Evolutionary conservation across 306 rosid species (phyloP), one percentile per base, ranked within the genome.

Genomic region (Coriaria nepalensis): DNA sequence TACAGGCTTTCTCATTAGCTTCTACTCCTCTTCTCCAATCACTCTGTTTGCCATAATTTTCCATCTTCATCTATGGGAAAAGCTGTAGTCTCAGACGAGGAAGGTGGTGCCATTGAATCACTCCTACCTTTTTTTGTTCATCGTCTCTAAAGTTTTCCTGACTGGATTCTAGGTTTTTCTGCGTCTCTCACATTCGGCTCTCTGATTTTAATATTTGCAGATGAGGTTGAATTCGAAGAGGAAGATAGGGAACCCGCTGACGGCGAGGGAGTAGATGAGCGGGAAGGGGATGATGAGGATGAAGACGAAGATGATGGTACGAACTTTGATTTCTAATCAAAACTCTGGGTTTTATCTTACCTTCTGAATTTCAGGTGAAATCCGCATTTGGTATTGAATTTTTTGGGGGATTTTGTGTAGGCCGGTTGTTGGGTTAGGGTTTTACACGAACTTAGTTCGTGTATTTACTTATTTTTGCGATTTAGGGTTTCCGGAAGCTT

Each of bases 291-390:
- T 6, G 86, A 76, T 0, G 90, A 83, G 0, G 96, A 88, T 0
- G 93, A 85, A 53, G 87, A 81, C 2, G 93, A 88, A 40, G 97
- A 90, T 13, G 95, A 84, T 3, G 96, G 96, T 88, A 76, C 11
- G 76, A 0, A 8, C 47, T 49, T 56, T 47, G 37, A 14, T 62
- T 52, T 45, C 11, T 4, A 13, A 43, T 40, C n/a, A 8, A 9
- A 6, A 10, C 13, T 53, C 6, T 53, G 9, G 32, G 15, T 20
- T 45, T 29, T 46, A 55, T 6, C 8, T 6, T 44, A 44, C 37
- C 12, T 13, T 14, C 5, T 15, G 38, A 35, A 46, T 55, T 40
- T 8, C 9, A 14, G 33, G 33, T 33, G 40, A 51, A 8, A 45
- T 45, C 50, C 33, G 41, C 42, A 6, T 33, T 42, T 29, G 2